Conservation (phyloP, 2,329 filamentous ascomycete genomes). For the Penicillium aurantiogriseum region DNA sequence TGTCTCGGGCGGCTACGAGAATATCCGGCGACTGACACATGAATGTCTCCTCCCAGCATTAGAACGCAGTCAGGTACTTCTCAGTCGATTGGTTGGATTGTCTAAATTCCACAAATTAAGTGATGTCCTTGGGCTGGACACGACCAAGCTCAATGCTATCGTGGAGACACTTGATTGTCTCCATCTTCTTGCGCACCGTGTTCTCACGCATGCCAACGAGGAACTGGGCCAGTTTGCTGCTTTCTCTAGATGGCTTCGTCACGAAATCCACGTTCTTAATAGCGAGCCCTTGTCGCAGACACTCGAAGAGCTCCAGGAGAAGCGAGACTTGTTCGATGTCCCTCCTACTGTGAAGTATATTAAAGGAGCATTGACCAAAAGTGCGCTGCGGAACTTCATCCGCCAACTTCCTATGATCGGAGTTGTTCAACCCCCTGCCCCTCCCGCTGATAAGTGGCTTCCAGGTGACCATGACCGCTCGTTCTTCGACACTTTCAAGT, state of each 20-base stretch:
- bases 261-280: constrained; percentile 75
- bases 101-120: constrained; percentile 72
- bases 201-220: constrained; percentile 68
- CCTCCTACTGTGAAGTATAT: constrained; percentile 75
- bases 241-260: constrained; percentile 81
- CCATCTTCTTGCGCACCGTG: constrained; percentile 70
- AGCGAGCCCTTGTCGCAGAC: constrained; percentile 59
- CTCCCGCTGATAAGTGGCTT: constrained; percentile 44
- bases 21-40: constrained; percentile 73
- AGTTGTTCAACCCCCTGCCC: constrained; percentile 37
- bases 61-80: constrained; percentile 75
- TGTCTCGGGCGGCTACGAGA: constrained; percentile 72
- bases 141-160: constrained; percentile 58
- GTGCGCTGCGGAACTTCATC: constrained; percentile 62
- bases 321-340: constrained; percentile 73
- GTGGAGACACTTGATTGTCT: constrained; percentile 72
- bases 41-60: constrained; percentile 86
- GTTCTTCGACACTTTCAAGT: constrained; percentile 49
- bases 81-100: constrained; percentile 79
- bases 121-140: constrained; percentile 65
- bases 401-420: constrained; percentile 38
- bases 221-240: constrained; percentile 74
- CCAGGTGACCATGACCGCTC: constrained; percentile 37
- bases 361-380: constrained; percentile 64
- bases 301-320: constrained; percentile 71